These are phyloP conservation scores for Botrytis pseudocinerea DNA, from an alignment of 2,329 filamentous ascomycete species.

Conservation along the genomic window DNA sequence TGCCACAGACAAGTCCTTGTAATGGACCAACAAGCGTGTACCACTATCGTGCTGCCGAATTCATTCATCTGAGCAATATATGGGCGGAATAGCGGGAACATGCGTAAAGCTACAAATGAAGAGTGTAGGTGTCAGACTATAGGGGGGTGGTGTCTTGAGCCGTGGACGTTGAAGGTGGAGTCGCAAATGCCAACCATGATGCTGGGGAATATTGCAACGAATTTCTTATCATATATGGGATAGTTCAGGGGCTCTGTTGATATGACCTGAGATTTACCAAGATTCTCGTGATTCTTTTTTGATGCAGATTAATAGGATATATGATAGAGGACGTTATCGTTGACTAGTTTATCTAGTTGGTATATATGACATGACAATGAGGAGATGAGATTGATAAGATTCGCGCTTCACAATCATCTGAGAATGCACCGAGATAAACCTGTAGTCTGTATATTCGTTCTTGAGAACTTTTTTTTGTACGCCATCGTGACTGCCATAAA, in stretches of 20 bases:
- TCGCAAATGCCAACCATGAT: background rate
- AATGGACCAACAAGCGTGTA: slow-evolving; percentile 40
- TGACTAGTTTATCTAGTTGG: slow-evolving; percentile 5
- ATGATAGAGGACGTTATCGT: background rate
- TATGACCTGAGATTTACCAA: background rate
- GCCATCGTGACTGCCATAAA: slow-evolving; percentile 8
- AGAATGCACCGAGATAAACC: background rate
- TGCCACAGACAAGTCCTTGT: slow-evolving; percentile 64
- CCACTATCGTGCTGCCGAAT: slow-evolving; percentile 22
- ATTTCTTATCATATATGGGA: slow-evolving; percentile 17
- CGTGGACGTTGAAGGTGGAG: slow-evolving; percentile 12
- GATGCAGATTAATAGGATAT: slow-evolving; percentile 12
- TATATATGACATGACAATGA: slow-evolving; percentile 11
- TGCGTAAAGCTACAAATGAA: background rate
- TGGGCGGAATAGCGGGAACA: slow-evolving; percentile 23
- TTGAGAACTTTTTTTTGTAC: background rate
- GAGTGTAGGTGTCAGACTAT: slow-evolving; percentile 2
- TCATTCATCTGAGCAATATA: slow-evolving; percentile 14
- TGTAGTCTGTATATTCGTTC: background rate
- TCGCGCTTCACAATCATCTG: background rate
- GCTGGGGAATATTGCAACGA: slow-evolving; percentile 9
- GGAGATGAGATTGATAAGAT: background rate
- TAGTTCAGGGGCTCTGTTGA: slow-evolving; percentile 7
- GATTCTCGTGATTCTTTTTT: slow-evolving; percentile 1
- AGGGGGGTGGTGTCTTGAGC: slow-evolving; percentile 6